phyloP scores from a whole-genome alignment of 805 yeast genomes.

The Scheffersomyces coipomensis region DNA sequence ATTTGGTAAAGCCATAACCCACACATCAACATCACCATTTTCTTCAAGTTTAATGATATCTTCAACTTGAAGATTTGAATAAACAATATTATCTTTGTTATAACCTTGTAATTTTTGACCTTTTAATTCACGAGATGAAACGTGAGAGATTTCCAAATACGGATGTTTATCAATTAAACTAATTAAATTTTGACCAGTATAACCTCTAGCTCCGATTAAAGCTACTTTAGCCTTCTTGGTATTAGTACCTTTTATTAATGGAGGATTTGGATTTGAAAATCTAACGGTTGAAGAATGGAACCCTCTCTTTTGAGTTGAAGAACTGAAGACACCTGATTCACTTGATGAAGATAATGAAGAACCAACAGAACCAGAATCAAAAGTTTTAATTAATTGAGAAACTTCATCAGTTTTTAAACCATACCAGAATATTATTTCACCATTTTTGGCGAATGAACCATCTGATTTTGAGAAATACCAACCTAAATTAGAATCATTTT shows the following conservation, averaged over 20 bases:
- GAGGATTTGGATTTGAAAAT: constrained; percentile 67
- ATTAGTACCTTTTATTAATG: constrained; percentile 62
- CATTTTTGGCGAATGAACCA: constrained; percentile 89
- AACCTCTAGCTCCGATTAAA: constrained; percentile 97
- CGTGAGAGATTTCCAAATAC: constrained; percentile 82
- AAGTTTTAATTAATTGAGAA: constrained; percentile 58
- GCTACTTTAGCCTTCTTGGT: constrained; percentile 72
- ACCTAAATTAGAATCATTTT: constrained; percentile 84
- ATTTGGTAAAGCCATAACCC: constrained; percentile 99
- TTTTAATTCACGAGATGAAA: constrained; percentile 89
- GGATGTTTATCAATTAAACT: constrained; percentile 86
- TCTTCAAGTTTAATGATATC: constrained; percentile 80
- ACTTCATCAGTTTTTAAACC: constrained; percentile 72
- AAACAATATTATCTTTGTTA: constrained; percentile 73
- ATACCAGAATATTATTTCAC: constrained; percentile 92
- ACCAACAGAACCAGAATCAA: constrained; percentile 33
- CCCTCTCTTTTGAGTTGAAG: constrained; percentile 50
- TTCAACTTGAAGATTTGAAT: constrained; percentile 83
- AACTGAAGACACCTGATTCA: constrained; percentile 48
- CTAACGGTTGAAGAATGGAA: constrained; percentile 39
- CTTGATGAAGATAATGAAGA: constrained; percentile 35
- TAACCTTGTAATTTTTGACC: constrained; percentile 89
- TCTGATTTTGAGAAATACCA: constrained; percentile 94
- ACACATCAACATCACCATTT: constrained; percentile 78
- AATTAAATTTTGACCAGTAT: constrained; percentile 91